Conservation (phyloP, 192 early-diverging fungal genomes). For the Spinellus fusiger region DNA sequence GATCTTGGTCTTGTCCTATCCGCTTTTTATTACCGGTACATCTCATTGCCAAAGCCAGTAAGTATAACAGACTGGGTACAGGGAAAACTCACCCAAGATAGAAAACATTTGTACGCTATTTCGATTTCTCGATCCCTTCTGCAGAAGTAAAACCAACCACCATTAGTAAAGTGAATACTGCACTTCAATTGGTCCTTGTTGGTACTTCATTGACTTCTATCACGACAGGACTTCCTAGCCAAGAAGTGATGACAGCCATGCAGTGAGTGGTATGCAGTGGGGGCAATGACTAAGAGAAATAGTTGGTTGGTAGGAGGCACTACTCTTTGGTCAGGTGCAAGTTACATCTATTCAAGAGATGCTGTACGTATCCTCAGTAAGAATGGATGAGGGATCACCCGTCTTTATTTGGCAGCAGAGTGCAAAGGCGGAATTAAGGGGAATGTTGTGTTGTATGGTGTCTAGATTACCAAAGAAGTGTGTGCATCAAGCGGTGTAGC, state of each 20-base stretch:
- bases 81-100: conserved; percentile 7
- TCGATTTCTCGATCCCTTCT: conserved; percentile 84
- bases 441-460: too few relatives aligned
- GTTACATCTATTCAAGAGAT: conserved; percentile 68
- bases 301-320: conserved; percentile 69
- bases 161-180: conserved; percentile 90
- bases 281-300: neutral
- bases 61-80: conserved; percentile 8
- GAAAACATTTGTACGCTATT: conserved; percentile 81
- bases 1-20: conserved; percentile 76
- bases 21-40: conserved; percentile 81
- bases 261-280: conserved; percentile 38
- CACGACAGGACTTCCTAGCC: conserved; percentile 59
- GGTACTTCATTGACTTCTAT: conserved; percentile 66
- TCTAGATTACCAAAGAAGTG: too few relatives aligned
- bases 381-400: neutral
- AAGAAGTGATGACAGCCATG: conserved; percentile 48
- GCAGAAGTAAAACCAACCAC: conserved; percentile 85
- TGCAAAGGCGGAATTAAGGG: too few relatives aligned
- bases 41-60: conserved; percentile 79
- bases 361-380: conserved; percentile 60
- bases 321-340: conserved; percentile 74
- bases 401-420: too few relatives aligned
- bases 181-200: conserved; percentile 80
- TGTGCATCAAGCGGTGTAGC: too few relatives aligned